These are phyloP conservation scores for Talaromyces liani DNA, from an alignment of 495 filamentous ascomycete genomes.

Conservation along the genomic window DNA sequence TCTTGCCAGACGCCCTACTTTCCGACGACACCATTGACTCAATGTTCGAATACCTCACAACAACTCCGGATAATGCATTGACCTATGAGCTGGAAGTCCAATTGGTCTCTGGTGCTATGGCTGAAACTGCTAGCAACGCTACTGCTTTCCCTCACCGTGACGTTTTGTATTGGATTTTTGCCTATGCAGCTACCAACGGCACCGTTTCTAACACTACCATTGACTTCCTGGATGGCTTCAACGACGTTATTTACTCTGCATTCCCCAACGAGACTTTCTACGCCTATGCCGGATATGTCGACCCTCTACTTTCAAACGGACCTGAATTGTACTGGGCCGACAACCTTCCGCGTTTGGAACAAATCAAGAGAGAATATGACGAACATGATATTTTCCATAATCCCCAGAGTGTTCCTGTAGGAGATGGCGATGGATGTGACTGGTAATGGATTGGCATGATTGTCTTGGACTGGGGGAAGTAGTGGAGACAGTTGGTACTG, in stretches of 20 bases:
- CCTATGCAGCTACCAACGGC: slow-evolving; percentile 36
- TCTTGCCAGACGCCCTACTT: slow-evolving; percentile 37
- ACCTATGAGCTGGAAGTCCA: slow-evolving; percentile 39
- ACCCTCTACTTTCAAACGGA: slow-evolving; percentile 43
- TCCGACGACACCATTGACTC: slow-evolving; percentile 26
- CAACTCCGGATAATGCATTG: slow-evolving; percentile 31
- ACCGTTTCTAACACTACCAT: slow-evolving; percentile 26
- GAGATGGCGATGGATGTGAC: background rate
- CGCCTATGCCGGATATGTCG: slow-evolving; percentile 67
- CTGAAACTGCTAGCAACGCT: slow-evolving; percentile 27
- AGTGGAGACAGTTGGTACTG: background rate
- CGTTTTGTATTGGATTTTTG: slow-evolving; percentile 37
- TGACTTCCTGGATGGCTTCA: slow-evolving; percentile 37
- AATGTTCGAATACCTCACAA: slow-evolving; percentile 37
- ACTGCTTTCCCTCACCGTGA: slow-evolving; percentile 41
- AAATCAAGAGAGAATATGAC: slow-evolving; percentile 49
- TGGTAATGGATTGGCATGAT: background rate
- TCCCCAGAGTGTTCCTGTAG: slow-evolving; percentile 43
- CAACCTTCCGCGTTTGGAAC: slow-evolving; percentile 42
- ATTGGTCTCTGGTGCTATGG: slow-evolving; percentile 34
- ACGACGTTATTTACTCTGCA: slow-evolving; percentile 22
- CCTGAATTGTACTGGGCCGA: slow-evolving; percentile 48
- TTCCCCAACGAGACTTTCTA: slow-evolving; percentile 21
- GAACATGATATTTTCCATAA: slow-evolving; percentile 56
- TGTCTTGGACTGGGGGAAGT: background rate